Conservation (phyloP, 129 eudicot species). For the Mikania micrantha region DNA sequence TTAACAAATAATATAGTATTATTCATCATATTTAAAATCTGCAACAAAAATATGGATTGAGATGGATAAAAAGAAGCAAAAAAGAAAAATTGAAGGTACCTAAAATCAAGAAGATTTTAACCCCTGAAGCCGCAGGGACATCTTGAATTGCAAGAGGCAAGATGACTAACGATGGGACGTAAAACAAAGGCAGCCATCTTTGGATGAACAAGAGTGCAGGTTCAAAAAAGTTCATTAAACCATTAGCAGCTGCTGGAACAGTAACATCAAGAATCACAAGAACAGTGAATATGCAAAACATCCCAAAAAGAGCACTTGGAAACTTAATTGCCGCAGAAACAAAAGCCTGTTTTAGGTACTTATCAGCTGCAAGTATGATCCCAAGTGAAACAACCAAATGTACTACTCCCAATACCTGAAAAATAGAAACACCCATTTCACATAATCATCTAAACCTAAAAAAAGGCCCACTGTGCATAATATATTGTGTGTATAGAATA, state of each 20-base stretch:
- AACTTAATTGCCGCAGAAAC: constrained; percentile 87
- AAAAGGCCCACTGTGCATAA: neutral
- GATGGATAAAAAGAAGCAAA: neutral
- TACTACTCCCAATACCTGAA: constrained; percentile 51
- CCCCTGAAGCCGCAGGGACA: constrained; percentile 92
- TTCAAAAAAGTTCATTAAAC: constrained; percentile 71
- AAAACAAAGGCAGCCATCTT: constrained; percentile 97
- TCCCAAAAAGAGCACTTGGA: constrained; percentile 97
- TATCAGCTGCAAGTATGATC: constrained; percentile 75
- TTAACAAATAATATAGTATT: neutral
- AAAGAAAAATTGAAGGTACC: constrained; percentile 34
- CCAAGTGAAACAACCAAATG: constrained; percentile 93
- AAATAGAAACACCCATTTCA: constrained; percentile 13
- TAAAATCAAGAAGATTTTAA: constrained; percentile 64
- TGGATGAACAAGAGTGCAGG: constrained; percentile 94
- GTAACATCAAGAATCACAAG: constrained; percentile 69
- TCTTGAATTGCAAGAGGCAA: constrained; percentile 92
- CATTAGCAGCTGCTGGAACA: constrained; percentile 73
- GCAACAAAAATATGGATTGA: constrained; percentile 3
- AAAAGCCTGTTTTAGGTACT: constrained; percentile 75
- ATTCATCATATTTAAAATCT: neutral
- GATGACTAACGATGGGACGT: constrained; percentile 93
- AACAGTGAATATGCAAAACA: constrained; percentile 85
- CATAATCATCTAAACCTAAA: neutral
- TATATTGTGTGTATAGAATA: too few relatives aligned